These are phyloP conservation scores for barrel medic (Medicago truncatula) DNA, from an alignment of 306 rosid species.

Conservation along the genomic window MtrunA17r5.0-ANR NC_053048.1:45128001-45128500, in stretches of 20 bases:
- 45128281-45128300: slow-evolving; percentile 85
- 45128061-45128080: slow-evolving; percentile 54
- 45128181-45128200: not conserved
- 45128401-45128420: too few species aligned
- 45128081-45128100: slow-evolving; percentile 97
- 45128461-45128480: too few species aligned
- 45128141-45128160: slow-evolving; percentile 43
- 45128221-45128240: slow-evolving; percentile 72
- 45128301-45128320: slow-evolving; percentile 79
- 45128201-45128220: slow-evolving; percentile 83
- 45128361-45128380: slow-evolving; percentile 61
- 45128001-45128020: slow-evolving; percentile 56
- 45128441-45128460: too few species aligned
- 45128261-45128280: slow-evolving; percentile 69
- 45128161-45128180: not conserved
- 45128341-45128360: slow-evolving; percentile 83
- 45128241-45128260: slow-evolving; percentile 86
- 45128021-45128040: slow-evolving; percentile 98
- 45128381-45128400: too few species aligned
- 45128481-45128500: too few species aligned
- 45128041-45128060: slow-evolving; percentile 79
- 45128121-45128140: slow-evolving; percentile 94
- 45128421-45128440: too few species aligned
- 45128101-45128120: slow-evolving; percentile 85
- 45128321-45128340: slow-evolving; percentile 84